Evolutionary conservation across 2,329 filamentous ascomycete species (phyloP), one percentile per base, ranked within the genome.

Genomic region (Colletotrichum endophyticum): DNA sequence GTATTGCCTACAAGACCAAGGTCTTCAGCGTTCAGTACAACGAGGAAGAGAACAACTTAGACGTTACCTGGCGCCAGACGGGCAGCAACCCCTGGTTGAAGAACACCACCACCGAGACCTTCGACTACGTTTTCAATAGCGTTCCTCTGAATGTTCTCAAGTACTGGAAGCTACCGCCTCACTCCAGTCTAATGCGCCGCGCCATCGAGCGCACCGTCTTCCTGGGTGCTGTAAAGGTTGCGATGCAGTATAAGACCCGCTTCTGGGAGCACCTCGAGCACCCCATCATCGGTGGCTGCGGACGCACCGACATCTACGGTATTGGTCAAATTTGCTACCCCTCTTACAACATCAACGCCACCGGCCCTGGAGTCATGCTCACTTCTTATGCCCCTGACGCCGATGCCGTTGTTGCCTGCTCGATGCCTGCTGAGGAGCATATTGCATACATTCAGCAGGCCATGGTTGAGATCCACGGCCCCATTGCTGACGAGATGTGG

Each of bases 201-300:
- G 80, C 79, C 5, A 83, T 82, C 36, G 78, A 80, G 44, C 78
- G 81, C 4, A 80, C 78, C 2, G 69, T 80, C 69, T 83, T 80
- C 63, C 77, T 76, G 8, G 83, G 78, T 15, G 79, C 81, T 2
- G 78, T 79, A 66, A 84, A 84, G 79, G 86, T 92, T 3, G 87
- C 90, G 1, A 84, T 92, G 5, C 90, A 90, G 79, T 92, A 91
- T 82, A 85, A 89, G 79, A 90, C 90, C 0, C 88, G 91, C 22
- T 82, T 81, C 77, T 82, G 80, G 81, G 79, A 81, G 49, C 27
- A 83, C 75, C 78, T 81, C 15, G 80, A 81, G 12, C 71, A 76
- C 19, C 81, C 81, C 57, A 81, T 82, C 59, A 82, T 80, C 75
- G 82, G 91, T 34, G 90, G 91, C 36, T 92, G 90, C 69, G 87